Conservation (phyloP, 2,329 filamentous ascomycete genomes). For the Tolypocladium ovalisporum region DNA sequence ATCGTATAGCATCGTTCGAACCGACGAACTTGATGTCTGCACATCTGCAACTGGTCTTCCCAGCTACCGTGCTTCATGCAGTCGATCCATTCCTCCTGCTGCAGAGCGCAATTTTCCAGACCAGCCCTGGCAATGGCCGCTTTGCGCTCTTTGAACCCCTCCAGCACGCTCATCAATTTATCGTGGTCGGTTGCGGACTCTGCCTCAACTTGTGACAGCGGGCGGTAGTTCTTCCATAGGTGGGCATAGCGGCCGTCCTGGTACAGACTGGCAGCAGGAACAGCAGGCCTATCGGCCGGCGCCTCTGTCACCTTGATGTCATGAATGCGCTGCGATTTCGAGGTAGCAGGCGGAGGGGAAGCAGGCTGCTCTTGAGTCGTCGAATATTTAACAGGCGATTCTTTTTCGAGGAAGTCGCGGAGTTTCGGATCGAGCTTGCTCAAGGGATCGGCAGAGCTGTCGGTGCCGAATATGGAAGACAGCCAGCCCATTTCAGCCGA, state of each 20-base stretch:
- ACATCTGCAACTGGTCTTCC: slow-evolving; percentile 65
- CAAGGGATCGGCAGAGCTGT: slow-evolving; percentile 44
- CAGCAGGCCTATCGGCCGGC: slow-evolving; percentile 11
- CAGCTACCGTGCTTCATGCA: slow-evolving; percentile 69
- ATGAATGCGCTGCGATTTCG: slow-evolving; percentile 3
- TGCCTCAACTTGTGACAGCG: slow-evolving; percentile 58
- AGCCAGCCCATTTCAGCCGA: slow-evolving; percentile 43
- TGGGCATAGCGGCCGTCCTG: slow-evolving; percentile 62
- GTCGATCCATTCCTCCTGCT: slow-evolving; percentile 71
- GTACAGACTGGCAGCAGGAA: slow-evolving; percentile 42
- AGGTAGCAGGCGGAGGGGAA: slow-evolving; percentile 2
- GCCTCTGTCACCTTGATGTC: slow-evolving; percentile 9
- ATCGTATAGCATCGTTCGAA: slow-evolving; percentile 85
- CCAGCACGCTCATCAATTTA: slow-evolving; percentile 67
- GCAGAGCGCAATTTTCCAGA: slow-evolving; percentile 84
- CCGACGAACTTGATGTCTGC: slow-evolving; percentile 60
- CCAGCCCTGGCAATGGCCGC: slow-evolving; percentile 68
- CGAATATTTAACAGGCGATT: slow-evolving; percentile 63
- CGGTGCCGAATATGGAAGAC: slow-evolving; percentile 39
- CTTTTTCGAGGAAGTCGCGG: slow-evolving; percentile 73
- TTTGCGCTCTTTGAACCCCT: slow-evolving; percentile 75
- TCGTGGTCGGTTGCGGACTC: slow-evolving; percentile 67
- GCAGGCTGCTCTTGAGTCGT: slow-evolving; percentile 13
- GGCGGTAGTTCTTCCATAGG: slow-evolving; percentile 84
- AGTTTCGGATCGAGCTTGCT: slow-evolving; percentile 72